Evolutionary conservation across 345 rosid species (phyloP).

Genomic region (Adansonia digitata): DNA sequence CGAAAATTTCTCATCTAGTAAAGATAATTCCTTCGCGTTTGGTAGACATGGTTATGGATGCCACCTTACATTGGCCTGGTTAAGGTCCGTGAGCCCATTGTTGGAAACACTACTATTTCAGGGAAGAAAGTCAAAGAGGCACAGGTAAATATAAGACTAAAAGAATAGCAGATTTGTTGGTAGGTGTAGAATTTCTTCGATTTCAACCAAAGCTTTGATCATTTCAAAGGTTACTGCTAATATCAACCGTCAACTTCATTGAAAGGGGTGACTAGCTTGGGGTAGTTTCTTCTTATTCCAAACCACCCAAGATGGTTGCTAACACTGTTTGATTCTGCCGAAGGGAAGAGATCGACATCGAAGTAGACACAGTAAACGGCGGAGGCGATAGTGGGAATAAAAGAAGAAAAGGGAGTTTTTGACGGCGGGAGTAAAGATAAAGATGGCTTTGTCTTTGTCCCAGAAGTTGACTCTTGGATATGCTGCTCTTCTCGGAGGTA

Average conservation of each 20-base stretch:
- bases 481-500: conserved; percentile 73
- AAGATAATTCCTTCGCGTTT: too few relatives aligned
- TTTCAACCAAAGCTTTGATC: conserved; percentile 22
- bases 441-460: conserved; percentile 49
- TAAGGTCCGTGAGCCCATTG: not conserved
- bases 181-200: too few relatives aligned
- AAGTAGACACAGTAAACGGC: conserved; percentile 2
- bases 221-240: not conserved
- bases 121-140: not conserved
- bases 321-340: too few relatives aligned
- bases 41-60: too few relatives aligned
- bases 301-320: too few relatives aligned
- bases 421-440: not conserved
- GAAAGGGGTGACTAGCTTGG: too few relatives aligned
- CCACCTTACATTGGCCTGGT: not conserved
- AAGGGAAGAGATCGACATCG: conserved; percentile 21
- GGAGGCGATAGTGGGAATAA: too few relatives aligned
- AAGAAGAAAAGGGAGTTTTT: too few relatives aligned
- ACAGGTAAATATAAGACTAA: not conserved
- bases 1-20: too few relatives aligned
- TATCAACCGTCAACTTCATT: not conserved
- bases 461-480: conserved; percentile 54
- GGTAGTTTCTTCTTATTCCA: too few relatives aligned
- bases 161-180: conserved; percentile 26
- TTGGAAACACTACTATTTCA: too few relatives aligned